Conservation (phyloP, 2,329 filamentous ascomycete species). For the Talaromyces sp. region DNA sequence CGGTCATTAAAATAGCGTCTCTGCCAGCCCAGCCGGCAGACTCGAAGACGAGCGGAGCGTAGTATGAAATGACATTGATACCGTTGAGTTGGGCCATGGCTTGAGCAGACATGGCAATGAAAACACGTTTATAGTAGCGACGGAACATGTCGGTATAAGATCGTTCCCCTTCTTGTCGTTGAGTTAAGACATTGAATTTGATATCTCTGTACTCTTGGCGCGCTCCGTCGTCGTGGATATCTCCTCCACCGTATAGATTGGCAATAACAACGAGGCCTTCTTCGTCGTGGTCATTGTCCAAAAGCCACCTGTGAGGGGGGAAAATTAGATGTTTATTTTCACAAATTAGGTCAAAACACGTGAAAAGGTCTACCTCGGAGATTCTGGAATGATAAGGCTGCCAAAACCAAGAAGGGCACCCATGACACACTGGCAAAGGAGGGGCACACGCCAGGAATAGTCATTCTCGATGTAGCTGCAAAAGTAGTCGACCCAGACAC, state of each 20-base stretch:
- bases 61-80: conserved; percentile 99
- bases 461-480: conserved; percentile 83
- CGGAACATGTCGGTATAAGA: conserved; percentile 92
- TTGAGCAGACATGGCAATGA: conserved; percentile 98
- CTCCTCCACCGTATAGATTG: conserved; percentile 90
- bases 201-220: conserved; percentile 96
- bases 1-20: conserved; percentile 91
- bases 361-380: conserved; percentile 60
- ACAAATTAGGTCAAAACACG: conserved; percentile 21
- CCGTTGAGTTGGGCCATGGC: conserved; percentile 93
- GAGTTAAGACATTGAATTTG: conserved; percentile 93
- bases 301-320: conserved; percentile 65
- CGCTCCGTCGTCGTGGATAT: conserved; percentile 88
- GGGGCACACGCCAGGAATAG: conserved; percentile 82
- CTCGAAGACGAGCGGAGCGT: conserved; percentile 93
- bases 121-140: conserved; percentile 82
- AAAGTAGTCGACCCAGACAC: conserved; percentile 98
- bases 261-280: conserved; percentile 98
- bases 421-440: conserved; percentile 93
- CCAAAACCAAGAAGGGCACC: conserved; percentile 77
- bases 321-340: conserved; percentile 4
- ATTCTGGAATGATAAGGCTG: conserved; percentile 91
- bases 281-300: conserved; percentile 97
- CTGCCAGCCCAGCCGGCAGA: conserved; percentile 93
- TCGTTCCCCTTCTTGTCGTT: conserved; percentile 90